Evolutionary conservation across 2,329 filamentous ascomycete genomes (phyloP).

Genomic region (Curvularia verruculosa): DNA sequence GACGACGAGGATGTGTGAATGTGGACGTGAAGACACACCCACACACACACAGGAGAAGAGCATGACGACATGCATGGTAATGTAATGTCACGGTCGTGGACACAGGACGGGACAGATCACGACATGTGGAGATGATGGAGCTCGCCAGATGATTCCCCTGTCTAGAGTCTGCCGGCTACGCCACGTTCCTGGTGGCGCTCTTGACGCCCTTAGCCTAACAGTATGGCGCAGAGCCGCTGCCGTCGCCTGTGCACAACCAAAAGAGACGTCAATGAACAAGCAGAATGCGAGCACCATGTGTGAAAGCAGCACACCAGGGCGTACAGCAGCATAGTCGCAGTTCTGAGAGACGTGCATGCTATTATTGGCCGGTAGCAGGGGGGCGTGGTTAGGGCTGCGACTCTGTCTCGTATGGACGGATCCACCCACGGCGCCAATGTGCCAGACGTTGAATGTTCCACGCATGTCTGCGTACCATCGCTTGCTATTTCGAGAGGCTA

Average conservation of each 20-base stretch:
- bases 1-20: too few species aligned
- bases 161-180: not conserved
- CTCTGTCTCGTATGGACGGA: constrained; percentile 29
- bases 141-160: constrained; percentile 1
- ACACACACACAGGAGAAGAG: too few species aligned
- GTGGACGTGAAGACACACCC: too few species aligned
- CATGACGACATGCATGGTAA: constrained; percentile 1
- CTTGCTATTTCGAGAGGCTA: constrained; percentile 37
- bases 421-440: constrained; percentile 25
- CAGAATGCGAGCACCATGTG: not conserved
- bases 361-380: constrained; percentile 12
- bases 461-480: constrained; percentile 21
- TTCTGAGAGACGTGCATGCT: constrained; percentile 8
- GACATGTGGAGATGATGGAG: constrained; percentile 1
- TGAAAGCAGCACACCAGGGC: too few species aligned
- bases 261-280: not conserved
- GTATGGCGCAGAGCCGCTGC: constrained; percentile 8
- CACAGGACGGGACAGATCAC: not conserved
- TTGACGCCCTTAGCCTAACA: constrained; percentile 6
- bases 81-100: not conserved
- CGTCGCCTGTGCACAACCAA: constrained; percentile 3
- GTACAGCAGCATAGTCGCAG: not conserved
- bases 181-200: constrained; percentile 7
- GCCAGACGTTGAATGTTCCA: constrained; percentile 31
- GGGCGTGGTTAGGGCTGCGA: constrained; percentile 15